Conservation (phyloP, 2,329 filamentous ascomycete genomes). For the Ilyonectria mors-panacis region DNA sequence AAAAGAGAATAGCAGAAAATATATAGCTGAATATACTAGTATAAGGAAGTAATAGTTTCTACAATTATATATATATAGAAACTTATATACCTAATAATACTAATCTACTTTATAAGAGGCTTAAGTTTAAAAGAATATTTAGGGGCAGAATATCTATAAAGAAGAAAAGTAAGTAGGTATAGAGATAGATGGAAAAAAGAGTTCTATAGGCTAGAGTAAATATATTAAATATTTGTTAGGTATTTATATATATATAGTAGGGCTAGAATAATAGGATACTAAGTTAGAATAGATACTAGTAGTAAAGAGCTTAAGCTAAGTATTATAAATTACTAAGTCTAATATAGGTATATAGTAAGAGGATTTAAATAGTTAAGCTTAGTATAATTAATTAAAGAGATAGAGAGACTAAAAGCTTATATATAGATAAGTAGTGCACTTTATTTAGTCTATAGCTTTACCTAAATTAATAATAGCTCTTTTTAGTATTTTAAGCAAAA, state of each 20-base stretch:
- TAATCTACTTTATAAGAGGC: background rate
- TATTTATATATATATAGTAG: constrained; percentile 1
- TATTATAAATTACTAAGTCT: too few species aligned
- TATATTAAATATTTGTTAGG: background rate
- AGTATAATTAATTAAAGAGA: too few species aligned
- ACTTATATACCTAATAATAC: background rate
- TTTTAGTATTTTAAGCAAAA: too few species aligned
- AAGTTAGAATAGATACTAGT: too few species aligned
- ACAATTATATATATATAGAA: background rate
- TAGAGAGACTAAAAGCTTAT: too few species aligned
- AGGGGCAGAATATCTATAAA: background rate
- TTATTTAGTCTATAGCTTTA: too few species aligned
- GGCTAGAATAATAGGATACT: background rate
- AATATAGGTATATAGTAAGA: too few species aligned
- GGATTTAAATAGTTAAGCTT: too few species aligned
- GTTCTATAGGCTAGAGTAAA: background rate
- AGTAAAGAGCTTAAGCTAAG: too few species aligned
- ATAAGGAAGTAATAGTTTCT: background rate
- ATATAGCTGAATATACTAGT: background rate
- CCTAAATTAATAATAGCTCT: too few species aligned
- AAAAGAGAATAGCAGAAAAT: background rate
- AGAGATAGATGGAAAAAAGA: background rate
- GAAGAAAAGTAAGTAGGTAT: background rate
- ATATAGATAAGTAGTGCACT: too few species aligned
- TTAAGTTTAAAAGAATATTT: background rate